Evolutionary conservation across 2,329 filamentous ascomycete species (phyloP).

Genomic region (Rutstroemia sp.): DNA sequence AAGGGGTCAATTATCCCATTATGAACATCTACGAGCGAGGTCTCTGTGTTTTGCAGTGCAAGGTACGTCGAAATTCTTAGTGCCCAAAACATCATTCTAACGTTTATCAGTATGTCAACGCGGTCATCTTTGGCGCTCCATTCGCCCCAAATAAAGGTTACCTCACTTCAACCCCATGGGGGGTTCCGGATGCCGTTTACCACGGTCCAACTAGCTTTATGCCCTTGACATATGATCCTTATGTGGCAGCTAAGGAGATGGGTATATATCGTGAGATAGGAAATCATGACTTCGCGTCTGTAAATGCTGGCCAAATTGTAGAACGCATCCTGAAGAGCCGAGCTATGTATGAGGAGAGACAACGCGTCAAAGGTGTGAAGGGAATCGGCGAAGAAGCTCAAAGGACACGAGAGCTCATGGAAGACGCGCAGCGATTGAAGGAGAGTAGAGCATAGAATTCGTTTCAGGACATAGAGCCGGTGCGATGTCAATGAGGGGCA

Average conservation of each 20-base stretch:
- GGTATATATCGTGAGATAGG: slow-evolving; percentile 78
- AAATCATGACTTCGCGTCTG: slow-evolving; percentile 70
- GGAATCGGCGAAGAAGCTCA: slow-evolving; percentile 64
- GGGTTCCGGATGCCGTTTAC: slow-evolving; percentile 74
- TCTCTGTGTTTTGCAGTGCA: slow-evolving; percentile 90
- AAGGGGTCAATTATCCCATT: slow-evolving; percentile 96
- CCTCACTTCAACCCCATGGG: slow-evolving; percentile 65
- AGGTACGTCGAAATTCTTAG: slow-evolving; percentile 43
- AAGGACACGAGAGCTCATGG: slow-evolving; percentile 52
- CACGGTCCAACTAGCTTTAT: slow-evolving; percentile 87
- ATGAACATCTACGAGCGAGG: slow-evolving; percentile 99
- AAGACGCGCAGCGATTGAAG: slow-evolving; percentile 33
- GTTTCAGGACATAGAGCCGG: neutral
- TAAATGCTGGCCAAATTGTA: slow-evolving; percentile 91
- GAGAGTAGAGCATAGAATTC: slow-evolving; percentile 12
- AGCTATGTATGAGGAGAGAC: slow-evolving; percentile 83
- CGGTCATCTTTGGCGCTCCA: slow-evolving; percentile 82
- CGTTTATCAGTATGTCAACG: slow-evolving; percentile 64
- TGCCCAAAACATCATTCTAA: slow-evolving; percentile 5
- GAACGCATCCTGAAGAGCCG: slow-evolving; percentile 81
- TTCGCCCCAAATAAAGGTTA: slow-evolving; percentile 78
- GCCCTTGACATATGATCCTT: slow-evolving; percentile 65
- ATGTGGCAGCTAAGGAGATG: slow-evolving; percentile 71
- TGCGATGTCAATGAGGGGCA: neutral
- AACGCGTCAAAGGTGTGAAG: slow-evolving; percentile 85